Percentiles rank a stretch among this genome's conserved stretches.
These are phyloP conservation scores for Antrodiella citrinella DNA, from an alignment of 768 basidiomycete species.

Conservation along the genomic window DNA sequence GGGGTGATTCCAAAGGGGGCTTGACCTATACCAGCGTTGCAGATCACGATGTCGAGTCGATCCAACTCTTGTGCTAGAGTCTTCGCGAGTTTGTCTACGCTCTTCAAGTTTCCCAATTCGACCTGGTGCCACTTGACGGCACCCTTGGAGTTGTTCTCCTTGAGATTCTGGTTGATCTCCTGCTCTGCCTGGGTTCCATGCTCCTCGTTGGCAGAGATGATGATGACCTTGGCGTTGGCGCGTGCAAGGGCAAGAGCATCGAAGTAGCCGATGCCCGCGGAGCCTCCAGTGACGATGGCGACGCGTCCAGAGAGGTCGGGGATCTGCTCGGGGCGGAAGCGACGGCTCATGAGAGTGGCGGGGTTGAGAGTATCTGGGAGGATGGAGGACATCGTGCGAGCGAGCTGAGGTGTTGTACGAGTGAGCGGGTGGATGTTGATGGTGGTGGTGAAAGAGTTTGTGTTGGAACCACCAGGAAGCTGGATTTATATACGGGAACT, in stretches of 20 bases:
- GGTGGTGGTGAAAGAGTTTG: neutral
- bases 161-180: constrained; percentile 19
- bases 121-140: constrained; percentile 18
- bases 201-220: constrained; percentile 21
- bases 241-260: constrained; percentile 23
- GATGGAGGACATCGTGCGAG: constrained; percentile 15
- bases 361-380: constrained; percentile 20
- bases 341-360: constrained; percentile 18
- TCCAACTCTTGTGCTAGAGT: constrained; percentile 13
- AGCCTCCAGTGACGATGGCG: constrained; percentile 22
- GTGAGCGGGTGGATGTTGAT: too few relatives aligned
- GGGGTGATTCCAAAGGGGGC: constrained; percentile 19
- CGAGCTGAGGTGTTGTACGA: too few relatives aligned
- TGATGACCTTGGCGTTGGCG: constrained; percentile 20
- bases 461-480: too few relatives aligned
- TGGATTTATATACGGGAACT: too few relatives aligned
- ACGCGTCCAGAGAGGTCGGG: constrained; percentile 21
- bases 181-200: constrained; percentile 19
- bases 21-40: constrained; percentile 22
- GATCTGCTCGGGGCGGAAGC: constrained; percentile 21
- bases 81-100: constrained; percentile 18
- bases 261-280: constrained; percentile 22
- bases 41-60: constrained; percentile 21
- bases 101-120: constrained; percentile 17
- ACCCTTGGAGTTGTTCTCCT: constrained; percentile 15